phyloP scores from a whole-genome alignment of 371 early-diverging fungal species.

The Mucor racemosus region DNA sequence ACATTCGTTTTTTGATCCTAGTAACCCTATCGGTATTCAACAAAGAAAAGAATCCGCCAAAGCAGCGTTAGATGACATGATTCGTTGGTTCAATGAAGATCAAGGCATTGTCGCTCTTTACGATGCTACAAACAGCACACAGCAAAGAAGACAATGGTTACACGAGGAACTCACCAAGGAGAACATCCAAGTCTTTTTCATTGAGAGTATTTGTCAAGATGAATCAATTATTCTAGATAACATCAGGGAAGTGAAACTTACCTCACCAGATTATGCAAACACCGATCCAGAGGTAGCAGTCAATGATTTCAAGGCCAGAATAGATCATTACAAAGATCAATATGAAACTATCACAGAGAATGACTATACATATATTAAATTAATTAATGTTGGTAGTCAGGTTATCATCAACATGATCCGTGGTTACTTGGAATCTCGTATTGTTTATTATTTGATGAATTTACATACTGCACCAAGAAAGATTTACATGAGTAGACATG shows the following conservation, averaged over 20 bases:
- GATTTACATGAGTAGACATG: constrained; percentile 93
- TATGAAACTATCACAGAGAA: constrained; percentile 87
- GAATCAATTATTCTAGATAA: constrained; percentile 82
- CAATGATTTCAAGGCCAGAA: constrained; percentile 87
- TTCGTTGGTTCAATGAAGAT: constrained; percentile 84
- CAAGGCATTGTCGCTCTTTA: constrained; percentile 89
- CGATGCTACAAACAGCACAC: constrained; percentile 97
- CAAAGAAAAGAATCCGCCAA: constrained; percentile 82
- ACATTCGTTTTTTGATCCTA: constrained; percentile 91
- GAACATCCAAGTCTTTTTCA: constrained; percentile 89
- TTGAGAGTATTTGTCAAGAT: constrained; percentile 94
- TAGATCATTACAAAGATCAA: constrained; percentile 84
- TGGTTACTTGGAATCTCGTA: constrained; percentile 92
- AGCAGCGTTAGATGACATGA: constrained; percentile 89
- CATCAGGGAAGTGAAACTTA: constrained; percentile 91
- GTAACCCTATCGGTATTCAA: constrained; percentile 71
- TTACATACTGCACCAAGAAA: constrained; percentile 90
- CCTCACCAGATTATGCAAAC: constrained; percentile 90
- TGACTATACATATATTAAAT: constrained; percentile 84
- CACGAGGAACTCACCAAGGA: constrained; percentile 65
- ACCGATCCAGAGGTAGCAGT: constrained; percentile 79
- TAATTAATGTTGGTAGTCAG: constrained; percentile 91
- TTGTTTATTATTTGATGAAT: constrained; percentile 98
- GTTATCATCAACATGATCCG: constrained; percentile 85
- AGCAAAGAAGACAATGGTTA: constrained; percentile 74